Conservation (phyloP, 2,329 filamentous ascomycete species). For the Neonectria magnoliae region DNA sequence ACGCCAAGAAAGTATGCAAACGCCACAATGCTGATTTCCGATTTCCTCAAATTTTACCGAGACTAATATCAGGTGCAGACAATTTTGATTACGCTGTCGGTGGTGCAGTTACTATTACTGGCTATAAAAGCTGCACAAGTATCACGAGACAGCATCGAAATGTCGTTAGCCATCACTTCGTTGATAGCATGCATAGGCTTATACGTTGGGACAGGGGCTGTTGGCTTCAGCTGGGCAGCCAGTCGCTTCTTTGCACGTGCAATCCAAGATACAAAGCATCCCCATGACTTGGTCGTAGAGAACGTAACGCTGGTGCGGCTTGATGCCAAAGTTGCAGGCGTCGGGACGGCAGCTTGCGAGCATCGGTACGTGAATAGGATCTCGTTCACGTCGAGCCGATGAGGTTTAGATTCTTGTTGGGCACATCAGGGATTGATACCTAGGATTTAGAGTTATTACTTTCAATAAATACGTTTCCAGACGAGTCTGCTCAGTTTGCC, state of each 20-base stretch:
- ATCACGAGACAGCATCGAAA: too few relatives aligned
- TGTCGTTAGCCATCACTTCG: too few relatives aligned
- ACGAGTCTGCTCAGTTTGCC: too few relatives aligned
- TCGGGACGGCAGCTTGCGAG: constrained; percentile 61
- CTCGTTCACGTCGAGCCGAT: neutral
- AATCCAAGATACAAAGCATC: constrained; percentile 69
- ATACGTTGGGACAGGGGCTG: neutral
- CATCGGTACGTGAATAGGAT: constrained; percentile 55
- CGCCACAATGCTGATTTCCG: neutral
- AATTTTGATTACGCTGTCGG: neutral
- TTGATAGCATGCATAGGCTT: too few relatives aligned
- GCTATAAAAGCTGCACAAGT: too few relatives aligned
- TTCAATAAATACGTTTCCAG: too few relatives aligned
- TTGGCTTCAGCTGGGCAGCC: constrained; percentile 62
- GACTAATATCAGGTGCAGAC: neutral
- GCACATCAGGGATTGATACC: neutral
- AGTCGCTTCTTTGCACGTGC: constrained; percentile 62
- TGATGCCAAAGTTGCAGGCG: constrained; percentile 58
- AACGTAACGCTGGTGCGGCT: constrained; percentile 56
- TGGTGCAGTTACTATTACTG: neutral
- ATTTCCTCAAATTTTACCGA: neutral
- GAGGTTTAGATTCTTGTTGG: neutral
- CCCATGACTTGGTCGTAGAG: constrained; percentile 67
- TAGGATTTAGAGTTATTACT: too few relatives aligned
- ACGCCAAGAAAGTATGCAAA: too few relatives aligned